Conservation (phyloP, 768 basidiomycete genomes). For the Mycena amicta region DNA sequence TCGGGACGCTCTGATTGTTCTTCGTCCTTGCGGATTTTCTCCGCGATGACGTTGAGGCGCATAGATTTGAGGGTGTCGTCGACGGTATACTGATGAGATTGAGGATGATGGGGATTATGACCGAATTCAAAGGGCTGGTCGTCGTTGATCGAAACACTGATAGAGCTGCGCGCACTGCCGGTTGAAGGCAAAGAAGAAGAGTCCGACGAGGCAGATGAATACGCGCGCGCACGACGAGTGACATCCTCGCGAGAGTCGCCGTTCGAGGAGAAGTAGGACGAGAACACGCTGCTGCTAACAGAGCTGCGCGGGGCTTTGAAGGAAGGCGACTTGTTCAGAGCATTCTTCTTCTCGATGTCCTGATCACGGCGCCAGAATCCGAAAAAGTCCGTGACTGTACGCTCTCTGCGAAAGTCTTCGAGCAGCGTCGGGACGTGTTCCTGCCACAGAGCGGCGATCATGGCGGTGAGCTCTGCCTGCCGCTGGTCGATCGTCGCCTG, state of each 20-base stretch:
- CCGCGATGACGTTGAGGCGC: constrained; percentile 30
- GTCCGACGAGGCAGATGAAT: constrained; percentile 46
- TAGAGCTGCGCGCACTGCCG: constrained; percentile 25
- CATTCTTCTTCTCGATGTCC: constrained; percentile 53
- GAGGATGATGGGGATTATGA: constrained; percentile 40
- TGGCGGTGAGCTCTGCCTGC: constrained; percentile 56
- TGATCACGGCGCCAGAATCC: constrained; percentile 75
- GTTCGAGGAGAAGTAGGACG: constrained; percentile 59
- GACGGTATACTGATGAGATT: constrained; percentile 8
- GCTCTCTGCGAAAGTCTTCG: constrained; percentile 61
- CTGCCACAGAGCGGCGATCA: constrained; percentile 61
- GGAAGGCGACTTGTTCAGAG: constrained; percentile 15
- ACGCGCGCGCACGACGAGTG: constrained; percentile 35
- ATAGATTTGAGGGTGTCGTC: constrained; percentile 45
- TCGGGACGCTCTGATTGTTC: constrained; percentile 17
- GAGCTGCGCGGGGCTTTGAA: constrained; percentile 41
- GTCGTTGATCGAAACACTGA: constrained; percentile 31
- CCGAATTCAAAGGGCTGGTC: constrained; percentile 47
- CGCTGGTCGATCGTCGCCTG: constrained; percentile 68
- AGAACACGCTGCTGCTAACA: constrained; percentile 56
- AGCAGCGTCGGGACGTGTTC: constrained; percentile 68
- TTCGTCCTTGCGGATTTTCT: constrained; percentile 15
- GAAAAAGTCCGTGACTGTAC: constrained; percentile 73
- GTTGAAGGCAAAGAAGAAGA: constrained; percentile 38
- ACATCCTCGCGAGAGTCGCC: constrained; percentile 20